phyloP scores from a whole-genome alignment of 768 basidiomycete species.

The Phylloporus sp. region DNA sequence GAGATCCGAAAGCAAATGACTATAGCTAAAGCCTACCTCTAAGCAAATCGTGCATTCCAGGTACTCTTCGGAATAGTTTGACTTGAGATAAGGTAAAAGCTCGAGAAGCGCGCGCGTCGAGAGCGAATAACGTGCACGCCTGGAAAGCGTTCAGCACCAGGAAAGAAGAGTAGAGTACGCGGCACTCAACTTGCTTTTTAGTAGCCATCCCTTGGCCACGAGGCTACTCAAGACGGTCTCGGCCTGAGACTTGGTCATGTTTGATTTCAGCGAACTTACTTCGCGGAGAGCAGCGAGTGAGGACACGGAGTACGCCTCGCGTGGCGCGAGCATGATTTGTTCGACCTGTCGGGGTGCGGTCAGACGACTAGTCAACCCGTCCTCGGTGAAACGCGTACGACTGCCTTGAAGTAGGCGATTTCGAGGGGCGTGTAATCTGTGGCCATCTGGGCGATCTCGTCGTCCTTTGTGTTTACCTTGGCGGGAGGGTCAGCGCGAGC shows the following conservation, averaged over 20 bases:
- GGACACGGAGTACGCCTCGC: slow-evolving; percentile 68
- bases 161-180: background rate
- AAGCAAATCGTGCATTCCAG: slow-evolving; percentile 70
- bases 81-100: slow-evolving; percentile 66
- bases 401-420: slow-evolving; percentile 78
- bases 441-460: slow-evolving; percentile 78
- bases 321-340: slow-evolving; percentile 79
- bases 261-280: slow-evolving; percentile 51
- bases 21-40: slow-evolving; percentile 42
- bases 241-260: slow-evolving; percentile 70
- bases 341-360: slow-evolving; percentile 55
- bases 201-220: slow-evolving; percentile 76
- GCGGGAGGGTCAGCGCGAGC: background rate
- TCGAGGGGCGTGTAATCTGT: slow-evolving; percentile 77
- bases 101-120: slow-evolving; percentile 72
- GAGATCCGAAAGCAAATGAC: background rate
- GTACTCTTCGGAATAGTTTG: slow-evolving; percentile 65
- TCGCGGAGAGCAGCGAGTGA: slow-evolving; percentile 75
- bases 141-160: slow-evolving; percentile 19
- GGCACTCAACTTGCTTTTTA: slow-evolving; percentile 63
- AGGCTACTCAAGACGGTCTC: slow-evolving; percentile 72
- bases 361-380: background rate
- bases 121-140: slow-evolving; percentile 69
- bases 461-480: slow-evolving; percentile 77
- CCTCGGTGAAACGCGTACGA: slow-evolving; percentile 45